A percentile compares a stretch with the other conserved stretches of the same genome.
These are phyloP conservation scores for Naganishia vaughanmartiniae DNA, from an alignment of 768 basidiomycete genomes.

Conservation along the genomic window DNA sequence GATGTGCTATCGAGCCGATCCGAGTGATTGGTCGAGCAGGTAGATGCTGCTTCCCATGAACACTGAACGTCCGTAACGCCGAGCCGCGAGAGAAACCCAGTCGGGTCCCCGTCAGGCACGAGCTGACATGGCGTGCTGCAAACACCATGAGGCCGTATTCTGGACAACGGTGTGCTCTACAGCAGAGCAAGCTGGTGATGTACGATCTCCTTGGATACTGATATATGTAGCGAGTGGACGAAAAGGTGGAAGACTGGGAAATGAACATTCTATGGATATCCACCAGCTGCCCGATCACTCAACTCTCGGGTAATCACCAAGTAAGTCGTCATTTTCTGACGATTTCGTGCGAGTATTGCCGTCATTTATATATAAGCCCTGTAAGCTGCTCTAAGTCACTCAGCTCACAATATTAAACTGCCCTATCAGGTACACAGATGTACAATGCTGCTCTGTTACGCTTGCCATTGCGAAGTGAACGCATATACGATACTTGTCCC, in stretches of 20 bases:
- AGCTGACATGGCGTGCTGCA: slow-evolving; percentile 8
- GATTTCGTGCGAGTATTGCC: not conserved
- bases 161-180: not conserved
- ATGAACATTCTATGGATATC: not conserved
- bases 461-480: too few relatives aligned
- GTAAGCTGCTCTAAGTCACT: too few relatives aligned
- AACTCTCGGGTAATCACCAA: not conserved
- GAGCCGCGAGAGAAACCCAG: not conserved
- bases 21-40: not conserved
- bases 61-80: not conserved
- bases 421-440: too few relatives aligned
- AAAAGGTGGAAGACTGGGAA: not conserved
- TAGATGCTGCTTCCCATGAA: not conserved
- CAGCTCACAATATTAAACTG: too few relatives aligned
- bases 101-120: not conserved
- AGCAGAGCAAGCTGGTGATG: not conserved
- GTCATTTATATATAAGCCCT: too few relatives aligned
- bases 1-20: not conserved
- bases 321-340: not conserved
- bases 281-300: not conserved
- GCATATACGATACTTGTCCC: too few relatives aligned
- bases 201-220: not conserved
- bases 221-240: not conserved
- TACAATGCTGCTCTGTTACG: too few relatives aligned
- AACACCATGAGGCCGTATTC: slow-evolving; percentile 5